phyloP scores from a whole-genome alignment of 2,329 filamentous ascomycete genomes.

The Alternaria consortialis region DNA sequence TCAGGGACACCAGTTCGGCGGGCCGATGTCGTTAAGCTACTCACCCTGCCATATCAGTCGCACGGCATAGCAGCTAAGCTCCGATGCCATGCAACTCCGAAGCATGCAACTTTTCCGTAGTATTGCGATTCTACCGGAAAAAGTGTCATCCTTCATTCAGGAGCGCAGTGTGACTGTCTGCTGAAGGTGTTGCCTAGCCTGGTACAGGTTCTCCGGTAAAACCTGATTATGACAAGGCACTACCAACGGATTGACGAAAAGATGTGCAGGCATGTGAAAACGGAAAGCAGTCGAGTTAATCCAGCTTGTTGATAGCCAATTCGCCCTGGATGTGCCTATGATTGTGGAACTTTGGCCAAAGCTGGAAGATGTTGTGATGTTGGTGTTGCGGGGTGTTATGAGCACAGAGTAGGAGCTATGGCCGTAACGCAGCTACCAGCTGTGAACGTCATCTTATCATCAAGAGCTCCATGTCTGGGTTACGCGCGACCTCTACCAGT shows the following conservation, averaged over 20 bases:
- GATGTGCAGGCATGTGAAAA: neutral
- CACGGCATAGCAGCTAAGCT: neutral
- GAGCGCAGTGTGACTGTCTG: neutral
- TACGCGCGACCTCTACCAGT: constrained; percentile 1
- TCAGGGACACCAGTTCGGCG: constrained; percentile 11
- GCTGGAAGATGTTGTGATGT: neutral
- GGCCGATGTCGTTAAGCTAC: constrained; percentile 20
- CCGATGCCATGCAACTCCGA: constrained; percentile 5
- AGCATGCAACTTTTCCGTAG: neutral
- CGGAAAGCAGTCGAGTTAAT: neutral
- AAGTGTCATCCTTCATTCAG: neutral
- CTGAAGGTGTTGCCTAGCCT: neutral
- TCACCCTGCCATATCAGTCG: constrained; percentile 7
- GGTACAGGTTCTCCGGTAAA: neutral
- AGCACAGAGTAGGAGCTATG: neutral
- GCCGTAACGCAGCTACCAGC: neutral
- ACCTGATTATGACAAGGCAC: neutral
- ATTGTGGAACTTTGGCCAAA: neutral
- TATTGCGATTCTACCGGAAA: neutral
- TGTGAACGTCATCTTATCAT: constrained; percentile 11
- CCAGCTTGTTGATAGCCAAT: neutral
- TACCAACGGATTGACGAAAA: neutral
- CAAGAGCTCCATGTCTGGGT: neutral
- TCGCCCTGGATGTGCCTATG: neutral
- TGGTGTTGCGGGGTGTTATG: neutral